A percentile compares a stretch with the other conserved stretches of the same genome.
Evolutionary conservation across 2,329 filamentous ascomycete genomes (phyloP).

Genomic region (Alternaria sp.): DNA sequence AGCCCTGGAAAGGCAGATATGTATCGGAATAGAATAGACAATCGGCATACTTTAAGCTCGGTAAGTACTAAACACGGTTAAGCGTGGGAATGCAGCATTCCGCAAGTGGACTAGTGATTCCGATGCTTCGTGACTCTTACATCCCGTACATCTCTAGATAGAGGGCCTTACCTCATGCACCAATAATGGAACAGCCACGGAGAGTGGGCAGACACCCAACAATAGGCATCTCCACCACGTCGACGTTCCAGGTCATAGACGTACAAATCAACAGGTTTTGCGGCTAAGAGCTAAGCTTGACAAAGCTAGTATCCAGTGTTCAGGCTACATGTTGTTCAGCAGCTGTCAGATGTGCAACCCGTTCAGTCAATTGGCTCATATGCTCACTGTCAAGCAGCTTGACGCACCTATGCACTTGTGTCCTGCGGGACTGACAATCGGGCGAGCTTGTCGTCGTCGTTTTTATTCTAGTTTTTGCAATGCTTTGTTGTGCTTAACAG

Average conservation of each 20-base stretch:
- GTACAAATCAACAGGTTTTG: not conserved
- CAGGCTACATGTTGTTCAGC: not conserved
- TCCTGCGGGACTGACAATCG: not conserved
- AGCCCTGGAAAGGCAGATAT: constrained; percentile 1
- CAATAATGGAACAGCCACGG: not conserved
- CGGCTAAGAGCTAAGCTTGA: not conserved
- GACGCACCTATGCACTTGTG: not conserved
- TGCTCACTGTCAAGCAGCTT: constrained; percentile 1
- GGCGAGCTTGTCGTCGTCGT: not conserved
- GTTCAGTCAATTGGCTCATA: not conserved
- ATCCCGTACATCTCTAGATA: not conserved
- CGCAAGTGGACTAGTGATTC: constrained; percentile 10
- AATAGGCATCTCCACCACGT: not conserved
- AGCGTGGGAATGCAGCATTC: not conserved
- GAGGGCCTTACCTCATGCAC: not conserved
- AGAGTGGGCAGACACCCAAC: not conserved
- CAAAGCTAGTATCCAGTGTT: not conserved
- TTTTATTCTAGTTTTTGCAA: no score
- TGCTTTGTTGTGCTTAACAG: not conserved
- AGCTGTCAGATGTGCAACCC: not conserved
- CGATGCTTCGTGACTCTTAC: constrained; percentile 10
- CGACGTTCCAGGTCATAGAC: not conserved
- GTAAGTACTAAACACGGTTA: constrained; percentile 13
- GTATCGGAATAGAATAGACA: constrained; percentile 12
- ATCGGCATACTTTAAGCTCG: constrained; percentile 19